These are phyloP conservation scores for Cryptococcus neoformans DNA, from an alignment of 1,284 basidiomycete genomes.

Conservation along the genomic window DNA sequence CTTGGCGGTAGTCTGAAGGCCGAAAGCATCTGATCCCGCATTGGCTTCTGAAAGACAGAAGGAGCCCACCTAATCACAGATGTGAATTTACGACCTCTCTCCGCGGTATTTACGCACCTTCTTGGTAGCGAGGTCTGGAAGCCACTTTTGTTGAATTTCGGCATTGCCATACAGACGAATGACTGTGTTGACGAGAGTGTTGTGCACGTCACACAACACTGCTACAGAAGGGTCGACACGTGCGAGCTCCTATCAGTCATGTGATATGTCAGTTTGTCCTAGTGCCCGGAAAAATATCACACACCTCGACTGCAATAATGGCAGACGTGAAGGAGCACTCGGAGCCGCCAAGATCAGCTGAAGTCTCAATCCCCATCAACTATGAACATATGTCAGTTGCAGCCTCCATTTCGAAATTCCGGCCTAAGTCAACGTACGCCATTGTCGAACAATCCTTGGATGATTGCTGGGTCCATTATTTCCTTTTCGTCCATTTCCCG, in stretches of 20 bases:
- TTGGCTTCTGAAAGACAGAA: constrained; percentile 94
- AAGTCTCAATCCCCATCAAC: constrained; percentile 98
- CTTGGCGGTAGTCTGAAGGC: constrained; percentile 86
- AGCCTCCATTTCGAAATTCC: no score
- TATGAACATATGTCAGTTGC: constrained; percentile 38
- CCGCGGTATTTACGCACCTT: constrained; percentile 56
- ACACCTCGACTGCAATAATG: constrained; percentile 83
- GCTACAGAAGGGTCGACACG: constrained; percentile 96
- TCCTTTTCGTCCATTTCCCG: constrained; percentile 98
- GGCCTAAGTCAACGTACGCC: constrained; percentile 61
- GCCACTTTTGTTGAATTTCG: constrained; percentile 82
- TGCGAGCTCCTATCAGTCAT: constrained; percentile 65
- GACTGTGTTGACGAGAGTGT: constrained; percentile 95
- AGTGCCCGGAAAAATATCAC: neutral
- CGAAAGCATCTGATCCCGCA: constrained; percentile 96
- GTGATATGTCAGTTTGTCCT: neutral
- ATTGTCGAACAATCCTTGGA: constrained; percentile 90
- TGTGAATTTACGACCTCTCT: neutral
- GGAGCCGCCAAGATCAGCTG: constrained; percentile 76
- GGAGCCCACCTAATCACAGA: constrained; percentile 70
- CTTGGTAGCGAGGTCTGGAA: constrained; percentile 75
- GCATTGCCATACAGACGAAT: constrained; percentile 81
- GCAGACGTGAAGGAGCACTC: constrained; percentile 92
- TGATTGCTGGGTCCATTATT: constrained; percentile 83
- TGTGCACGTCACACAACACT: constrained; percentile 97